Evolutionary conservation across 148 eudicot genomes (phyloP).

Genomic region (Tetragonia tetragonoides): DNA sequence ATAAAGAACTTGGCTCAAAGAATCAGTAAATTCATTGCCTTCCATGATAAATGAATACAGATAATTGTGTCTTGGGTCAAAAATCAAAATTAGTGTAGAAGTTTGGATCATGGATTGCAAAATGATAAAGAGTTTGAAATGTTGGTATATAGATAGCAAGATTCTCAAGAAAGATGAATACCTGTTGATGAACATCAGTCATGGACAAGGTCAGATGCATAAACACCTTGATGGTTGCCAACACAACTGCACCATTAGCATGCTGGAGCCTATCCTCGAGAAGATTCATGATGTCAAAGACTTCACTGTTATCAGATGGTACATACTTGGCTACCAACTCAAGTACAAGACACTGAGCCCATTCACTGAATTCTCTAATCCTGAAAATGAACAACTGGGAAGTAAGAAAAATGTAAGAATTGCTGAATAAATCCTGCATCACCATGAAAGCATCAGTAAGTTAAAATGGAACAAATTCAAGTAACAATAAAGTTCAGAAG

Average conservation of each 20-base stretch:
- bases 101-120: too few species aligned
- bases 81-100: too few species aligned
- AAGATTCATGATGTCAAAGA: conserved; percentile 98
- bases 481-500: conserved; percentile 9
- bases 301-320: conserved; percentile 78
- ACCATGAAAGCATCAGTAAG: conserved; percentile 2
- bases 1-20: too few species aligned
- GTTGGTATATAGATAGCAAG: neutral
- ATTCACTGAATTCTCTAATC: conserved; percentile 94
- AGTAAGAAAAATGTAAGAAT: neutral
- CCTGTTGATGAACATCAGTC: conserved; percentile 99
- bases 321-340: conserved; percentile 93
- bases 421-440: neutral
- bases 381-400: conserved; percentile 39
- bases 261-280: conserved; percentile 99
- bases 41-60: too few species aligned
- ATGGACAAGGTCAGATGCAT: conserved; percentile 89
- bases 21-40: too few species aligned
- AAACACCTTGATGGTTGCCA: conserved; percentile 91
- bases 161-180: conserved; percentile 21
- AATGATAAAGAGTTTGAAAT: neutral
- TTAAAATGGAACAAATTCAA: neutral
- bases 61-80: too few species aligned
- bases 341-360: conserved; percentile 96
- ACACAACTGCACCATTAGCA: conserved; percentile 98